A percentile compares a stretch with the other conserved stretches of the same genome.
Conservation (phyloP, 805 yeast genomes). For the Saturnispora serradocipensis region DNA sequence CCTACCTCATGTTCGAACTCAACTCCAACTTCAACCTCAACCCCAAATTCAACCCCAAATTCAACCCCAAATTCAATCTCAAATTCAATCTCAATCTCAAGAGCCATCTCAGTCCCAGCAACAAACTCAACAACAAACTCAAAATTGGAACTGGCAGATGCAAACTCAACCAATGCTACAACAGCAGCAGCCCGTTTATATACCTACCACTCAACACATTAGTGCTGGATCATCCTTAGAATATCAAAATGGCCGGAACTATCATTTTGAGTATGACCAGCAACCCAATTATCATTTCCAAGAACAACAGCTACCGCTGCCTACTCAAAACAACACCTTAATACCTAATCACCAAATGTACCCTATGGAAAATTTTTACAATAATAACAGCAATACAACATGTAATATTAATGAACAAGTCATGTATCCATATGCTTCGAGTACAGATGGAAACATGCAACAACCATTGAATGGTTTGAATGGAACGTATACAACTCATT, state of each 20-base stretch:
- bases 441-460: not conserved
- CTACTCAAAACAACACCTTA: not conserved
- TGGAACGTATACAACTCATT: not conserved
- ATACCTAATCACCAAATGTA: not conserved
- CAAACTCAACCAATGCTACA: constrained; percentile 1
- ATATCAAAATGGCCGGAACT: not conserved
- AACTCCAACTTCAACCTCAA: not conserved
- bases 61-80: too few relatives aligned
- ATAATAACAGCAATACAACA: not conserved
- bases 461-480: not conserved
- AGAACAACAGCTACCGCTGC: not conserved
- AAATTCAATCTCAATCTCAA: not conserved
- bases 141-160: not conserved
- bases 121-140: not conserved
- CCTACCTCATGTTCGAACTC: not conserved
- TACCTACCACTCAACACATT: not conserved
- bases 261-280: not conserved
- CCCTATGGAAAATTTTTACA: not conserved
- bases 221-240: not conserved
- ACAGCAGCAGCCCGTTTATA: not conserved
- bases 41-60: too few relatives aligned
- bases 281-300: not conserved
- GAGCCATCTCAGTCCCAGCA: not conserved
- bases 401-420: not conserved
- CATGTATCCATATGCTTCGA: not conserved